These are phyloP conservation scores for Dimargaris cristalligena DNA, from an alignment of 192 early-diverging fungal genomes.

Conservation along the genomic window DNA sequence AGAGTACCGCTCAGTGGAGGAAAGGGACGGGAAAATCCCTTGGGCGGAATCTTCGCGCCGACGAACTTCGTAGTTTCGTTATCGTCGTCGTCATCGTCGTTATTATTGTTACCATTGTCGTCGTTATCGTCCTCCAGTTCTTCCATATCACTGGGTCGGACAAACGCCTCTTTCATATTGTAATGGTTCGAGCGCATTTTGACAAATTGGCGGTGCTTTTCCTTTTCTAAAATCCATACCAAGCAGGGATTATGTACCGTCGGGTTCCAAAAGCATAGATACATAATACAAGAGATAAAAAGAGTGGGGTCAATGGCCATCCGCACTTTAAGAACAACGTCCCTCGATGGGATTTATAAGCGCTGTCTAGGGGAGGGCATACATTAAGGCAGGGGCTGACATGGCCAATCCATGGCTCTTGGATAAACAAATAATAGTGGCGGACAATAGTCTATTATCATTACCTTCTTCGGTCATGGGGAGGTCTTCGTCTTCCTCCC, in stretches of 20 bases:
- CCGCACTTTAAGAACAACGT: background rate
- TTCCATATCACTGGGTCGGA: conserved; percentile 28
- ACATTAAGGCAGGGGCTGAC: background rate
- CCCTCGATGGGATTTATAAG: background rate
- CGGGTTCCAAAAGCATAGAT: background rate
- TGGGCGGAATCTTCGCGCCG: no score
- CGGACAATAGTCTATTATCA: background rate
- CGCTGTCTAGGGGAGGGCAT: background rate
- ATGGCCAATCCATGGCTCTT: background rate
- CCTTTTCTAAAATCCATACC: conserved; percentile 17
- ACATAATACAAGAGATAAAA: background rate
- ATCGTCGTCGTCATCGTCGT: conserved; percentile 26
- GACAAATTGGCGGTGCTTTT: conserved; percentile 55
- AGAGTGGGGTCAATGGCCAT: background rate
- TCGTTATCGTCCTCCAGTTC: conserved; percentile 25
- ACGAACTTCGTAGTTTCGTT: no score
- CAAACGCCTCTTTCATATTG: conserved; percentile 63
- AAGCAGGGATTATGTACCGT: background rate
- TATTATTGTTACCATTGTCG: conserved; percentile 34
- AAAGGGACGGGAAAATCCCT: no score
- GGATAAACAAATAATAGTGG: background rate
- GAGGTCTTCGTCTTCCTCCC: conserved; percentile 18
- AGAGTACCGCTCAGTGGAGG: no score
- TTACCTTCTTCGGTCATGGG: conserved; percentile 16
- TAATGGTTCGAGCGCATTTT: conserved; percentile 72